Base-by-base conservation (phyloP, 306 rosid genomes). In the Cotoneaster glaucophyllus region DNA sequence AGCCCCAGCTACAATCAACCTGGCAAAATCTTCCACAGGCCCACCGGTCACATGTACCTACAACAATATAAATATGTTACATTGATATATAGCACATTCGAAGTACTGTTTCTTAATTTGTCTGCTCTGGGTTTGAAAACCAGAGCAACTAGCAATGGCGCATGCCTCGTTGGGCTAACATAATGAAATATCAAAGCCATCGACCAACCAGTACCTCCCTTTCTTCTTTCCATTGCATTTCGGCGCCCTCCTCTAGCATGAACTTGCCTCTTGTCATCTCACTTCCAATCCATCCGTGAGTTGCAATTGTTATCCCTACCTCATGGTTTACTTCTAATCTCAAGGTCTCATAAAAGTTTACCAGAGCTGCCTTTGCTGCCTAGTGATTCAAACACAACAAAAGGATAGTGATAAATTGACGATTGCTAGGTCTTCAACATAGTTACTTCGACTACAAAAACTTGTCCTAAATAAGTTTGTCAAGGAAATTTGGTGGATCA, bases 141-240 rank as follows among this genome's bases (percentile, higher is more conserved):
- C 14, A 6, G 15, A 56, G 26, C 48, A 56, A 56, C 17, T 3
- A 34, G 54, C 54, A 21, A 13, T 12, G 25, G 26, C 53, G 62
- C 28, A 21, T 71, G 45, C 14, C 2, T 71, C 59, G 11, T 44
- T 34, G 4, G 39, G 31, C 43, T 11, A 43, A 39, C 26, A 24
- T 10, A 11, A 25, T 11, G 59, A 74, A 45, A 61, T 22, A 73
- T 41, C 21, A 41, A 37, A 39, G 8, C 12, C 22, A 43, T 3
- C 11, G 37, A 29, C 45, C 14, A 45, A 45, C 5, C 17, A 22
- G 31, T 34, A 89, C 97, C 82, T 93, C 98, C 87, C 97, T 87
- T 78, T 89, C 98, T 84, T 88, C 97, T 74, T 90, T 93, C 90
- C 98, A 87, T 65, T 91, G 97, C 96, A 93, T 91, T 37, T 90